A percentile compares a stretch with the other conserved stretches of the same genome.
These are phyloP conservation scores for Theobroma cacao DNA, from an alignment of 345 rosid genomes.

Conservation along the genomic window DNA sequence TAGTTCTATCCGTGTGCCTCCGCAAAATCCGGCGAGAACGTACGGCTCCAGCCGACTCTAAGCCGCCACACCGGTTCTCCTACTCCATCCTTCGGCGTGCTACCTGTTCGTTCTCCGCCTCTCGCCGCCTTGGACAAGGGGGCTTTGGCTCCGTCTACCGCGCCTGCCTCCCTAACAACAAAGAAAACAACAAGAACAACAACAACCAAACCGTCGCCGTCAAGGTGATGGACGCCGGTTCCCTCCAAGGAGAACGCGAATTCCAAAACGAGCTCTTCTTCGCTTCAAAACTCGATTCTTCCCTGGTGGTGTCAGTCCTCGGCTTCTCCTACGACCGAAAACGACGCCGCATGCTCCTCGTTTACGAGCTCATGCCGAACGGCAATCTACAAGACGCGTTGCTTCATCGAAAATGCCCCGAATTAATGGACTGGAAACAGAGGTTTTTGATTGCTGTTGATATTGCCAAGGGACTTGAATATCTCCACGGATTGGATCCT, in stretches of 20 bases:
- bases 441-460: slow-evolving; percentile 54
- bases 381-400: slow-evolving; percentile 90
- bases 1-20: slow-evolving; percentile 50
- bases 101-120: slow-evolving; percentile 53
- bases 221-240: slow-evolving; percentile 89
- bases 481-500: slow-evolving; percentile 67
- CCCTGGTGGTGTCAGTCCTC: slow-evolving; percentile 55
- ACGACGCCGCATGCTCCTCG: slow-evolving; percentile 62
- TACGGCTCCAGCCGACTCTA: slow-evolving; percentile 39
- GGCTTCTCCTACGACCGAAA: slow-evolving; percentile 77
- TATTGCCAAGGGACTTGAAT: slow-evolving; percentile 67
- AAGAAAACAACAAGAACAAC: neutral
- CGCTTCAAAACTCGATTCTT: slow-evolving; percentile 63
- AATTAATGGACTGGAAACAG: slow-evolving; percentile 62
- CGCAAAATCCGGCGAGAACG: slow-evolving; percentile 52
- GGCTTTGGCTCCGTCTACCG: slow-evolving; percentile 89
- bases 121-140: slow-evolving; percentile 63
- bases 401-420: slow-evolving; percentile 61
- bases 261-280: slow-evolving; percentile 89
- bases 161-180: slow-evolving; percentile 36
- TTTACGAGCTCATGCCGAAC: slow-evolving; percentile 80
- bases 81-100: slow-evolving; percentile 58
- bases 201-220: slow-evolving; percentile 51
- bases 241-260: slow-evolving; percentile 92
- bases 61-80: slow-evolving; percentile 52